A percentile compares a stretch with the other conserved stretches of the same genome.
Conservation (phyloP, 306 rosid genomes). For the Cicer chorassanicum region DNA sequence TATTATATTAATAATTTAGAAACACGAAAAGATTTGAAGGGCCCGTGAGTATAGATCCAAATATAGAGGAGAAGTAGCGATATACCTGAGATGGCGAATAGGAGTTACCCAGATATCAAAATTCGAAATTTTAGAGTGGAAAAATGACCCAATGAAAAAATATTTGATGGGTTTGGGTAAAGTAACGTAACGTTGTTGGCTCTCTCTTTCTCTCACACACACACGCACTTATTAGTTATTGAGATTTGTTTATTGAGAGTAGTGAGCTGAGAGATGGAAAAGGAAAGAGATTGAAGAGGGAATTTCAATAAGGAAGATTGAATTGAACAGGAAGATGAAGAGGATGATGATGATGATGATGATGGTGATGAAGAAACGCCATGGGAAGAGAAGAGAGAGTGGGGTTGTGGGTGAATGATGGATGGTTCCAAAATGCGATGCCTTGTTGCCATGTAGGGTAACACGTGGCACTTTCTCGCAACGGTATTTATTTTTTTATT, state of each 20-base stretch:
- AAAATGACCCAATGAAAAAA: constrained; percentile 38
- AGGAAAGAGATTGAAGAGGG: constrained; percentile 16
- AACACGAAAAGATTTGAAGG: background rate
- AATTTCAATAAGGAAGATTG: background rate
- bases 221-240: background rate
- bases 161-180: constrained; percentile 21
- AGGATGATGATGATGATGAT: constrained; percentile 41
- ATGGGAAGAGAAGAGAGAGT: constrained; percentile 29
- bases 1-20: background rate
- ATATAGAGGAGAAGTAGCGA: constrained; percentile 34
- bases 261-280: constrained; percentile 26
- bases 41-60: constrained; percentile 37
- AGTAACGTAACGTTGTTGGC: background rate
- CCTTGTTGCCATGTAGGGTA: constrained; percentile 73
- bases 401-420: constrained; percentile 35
- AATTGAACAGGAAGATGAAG: constrained; percentile 37
- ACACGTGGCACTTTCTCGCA: constrained; percentile 79
- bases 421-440: constrained; percentile 66
- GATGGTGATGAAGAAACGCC: constrained; percentile 62
- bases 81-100: constrained; percentile 50
- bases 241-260: background rate
- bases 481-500: constrained; percentile 41
- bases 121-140: constrained; percentile 27
- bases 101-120: constrained; percentile 28
- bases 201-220: background rate